phyloP scores from a whole-genome alignment of 2,329 filamentous ascomycete genomes.

The Stemphylium vesicarium region DNA sequence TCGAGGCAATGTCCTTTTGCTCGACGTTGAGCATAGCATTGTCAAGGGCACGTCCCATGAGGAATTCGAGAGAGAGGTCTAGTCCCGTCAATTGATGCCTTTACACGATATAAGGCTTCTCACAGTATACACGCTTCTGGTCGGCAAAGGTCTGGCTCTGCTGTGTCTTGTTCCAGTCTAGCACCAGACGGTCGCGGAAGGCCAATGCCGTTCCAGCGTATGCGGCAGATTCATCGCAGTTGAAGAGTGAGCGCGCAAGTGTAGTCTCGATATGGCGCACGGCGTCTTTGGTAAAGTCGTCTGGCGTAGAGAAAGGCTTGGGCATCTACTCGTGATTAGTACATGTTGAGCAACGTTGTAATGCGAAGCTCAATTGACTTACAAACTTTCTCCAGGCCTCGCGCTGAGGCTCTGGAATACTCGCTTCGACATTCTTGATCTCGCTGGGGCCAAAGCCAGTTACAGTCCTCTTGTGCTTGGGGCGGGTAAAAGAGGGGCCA shows the following conservation, averaged over 20 bases:
- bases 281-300: conserved; percentile 83
- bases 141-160: conserved; percentile 92
- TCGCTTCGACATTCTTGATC: conserved; percentile 92
- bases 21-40: conserved; percentile 98
- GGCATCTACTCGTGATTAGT: conserved; percentile 57
- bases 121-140: conserved; percentile 90
- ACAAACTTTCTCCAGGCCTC: conserved; percentile 73
- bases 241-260: conserved; percentile 93
- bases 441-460: conserved; percentile 90
- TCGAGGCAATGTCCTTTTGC: conserved; percentile 80
- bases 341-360: conserved; percentile 4
- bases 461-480: conserved; percentile 96
- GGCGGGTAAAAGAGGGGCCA: conserved; percentile 84
- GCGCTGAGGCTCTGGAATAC: conserved; percentile 85
- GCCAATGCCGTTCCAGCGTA: conserved; percentile 91
- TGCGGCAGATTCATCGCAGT: conserved; percentile 92
- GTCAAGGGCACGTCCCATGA: conserved; percentile 95
- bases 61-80: conserved; percentile 93
- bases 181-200: conserved; percentile 88
- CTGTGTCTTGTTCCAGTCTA: conserved; percentile 98
- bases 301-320: conserved; percentile 75
- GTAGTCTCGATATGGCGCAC: conserved; percentile 97
- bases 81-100: conserved; percentile 19
- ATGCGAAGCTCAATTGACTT: conserved; percentile 37
- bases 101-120: neutral